These are phyloP conservation scores for Plenodomus biglobosus DNA, from an alignment of 2,329 filamentous ascomycete species.

Conservation along the genomic window DNA sequence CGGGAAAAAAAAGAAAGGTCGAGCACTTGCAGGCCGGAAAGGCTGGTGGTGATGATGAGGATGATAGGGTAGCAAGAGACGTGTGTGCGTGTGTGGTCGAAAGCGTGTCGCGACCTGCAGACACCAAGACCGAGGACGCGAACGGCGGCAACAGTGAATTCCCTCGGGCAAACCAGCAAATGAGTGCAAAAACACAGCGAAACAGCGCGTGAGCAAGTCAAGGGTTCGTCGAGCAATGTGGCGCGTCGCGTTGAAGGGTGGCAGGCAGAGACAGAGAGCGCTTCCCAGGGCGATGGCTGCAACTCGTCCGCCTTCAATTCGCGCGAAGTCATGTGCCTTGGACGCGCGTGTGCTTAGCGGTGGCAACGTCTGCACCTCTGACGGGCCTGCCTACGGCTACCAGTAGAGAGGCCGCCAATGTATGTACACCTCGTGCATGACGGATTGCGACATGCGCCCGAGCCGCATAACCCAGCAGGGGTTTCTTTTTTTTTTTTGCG, in stretches of 20 bases:
- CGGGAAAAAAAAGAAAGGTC: neutral
- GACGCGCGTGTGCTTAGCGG: slow-evolving; percentile 24
- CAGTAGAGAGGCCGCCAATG: slow-evolving; percentile 4
- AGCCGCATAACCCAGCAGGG: slow-evolving; percentile 14
- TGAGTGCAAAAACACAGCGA: neutral
- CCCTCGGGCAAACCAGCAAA: slow-evolving; percentile 3
- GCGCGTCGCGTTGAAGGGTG: slow-evolving; percentile 22
- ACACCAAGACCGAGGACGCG: slow-evolving; percentile 17
- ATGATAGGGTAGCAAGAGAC: neutral
- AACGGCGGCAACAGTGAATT: slow-evolving; percentile 13
- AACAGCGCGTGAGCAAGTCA: slow-evolving; percentile 8
- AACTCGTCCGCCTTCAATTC: slow-evolving; percentile 11
- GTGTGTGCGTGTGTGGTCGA: slow-evolving; percentile 2
- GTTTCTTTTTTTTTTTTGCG: no score
- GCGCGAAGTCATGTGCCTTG: slow-evolving; percentile 24
- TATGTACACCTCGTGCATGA: slow-evolving; percentile 9
- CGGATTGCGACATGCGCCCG: slow-evolving; percentile 15
- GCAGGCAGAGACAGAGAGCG: slow-evolving; percentile 9
- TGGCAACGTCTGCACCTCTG: slow-evolving; percentile 15
- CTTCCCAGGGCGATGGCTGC: slow-evolving; percentile 11
- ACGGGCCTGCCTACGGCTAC: neutral
- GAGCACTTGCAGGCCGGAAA: neutral
- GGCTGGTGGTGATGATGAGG: slow-evolving; percentile 2
- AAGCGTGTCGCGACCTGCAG: slow-evolving; percentile 13
- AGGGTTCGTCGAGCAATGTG: slow-evolving; percentile 5